Evolutionary conservation across 2,329 filamentous ascomycete species (phyloP).

Genomic region (Alternaria sp.): DNA sequence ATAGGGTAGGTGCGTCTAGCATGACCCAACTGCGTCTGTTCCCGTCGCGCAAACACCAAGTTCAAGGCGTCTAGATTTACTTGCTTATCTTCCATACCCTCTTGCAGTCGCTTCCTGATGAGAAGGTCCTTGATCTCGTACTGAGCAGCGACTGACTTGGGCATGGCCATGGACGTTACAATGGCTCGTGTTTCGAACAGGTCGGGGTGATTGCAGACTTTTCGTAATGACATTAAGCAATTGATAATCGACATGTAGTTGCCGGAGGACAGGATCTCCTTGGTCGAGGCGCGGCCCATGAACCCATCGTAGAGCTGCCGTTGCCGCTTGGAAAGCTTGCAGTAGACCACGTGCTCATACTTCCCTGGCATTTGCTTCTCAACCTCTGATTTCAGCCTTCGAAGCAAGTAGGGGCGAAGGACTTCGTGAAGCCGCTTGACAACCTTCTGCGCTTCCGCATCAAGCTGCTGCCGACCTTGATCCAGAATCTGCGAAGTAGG

Average conservation of each 20-base stretch:
- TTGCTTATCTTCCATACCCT: slow-evolving; percentile 64
- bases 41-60: slow-evolving; percentile 74
- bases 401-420: slow-evolving; percentile 86
- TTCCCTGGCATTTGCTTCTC: slow-evolving; percentile 99
- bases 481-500: slow-evolving; percentile 96
- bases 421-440: slow-evolving; percentile 95
- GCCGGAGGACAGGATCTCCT: slow-evolving; percentile 85
- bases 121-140: slow-evolving; percentile 76
- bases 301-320: slow-evolving; percentile 97
- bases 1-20: slow-evolving; percentile 47
- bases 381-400: slow-evolving; percentile 92
- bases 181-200: slow-evolving; percentile 95
- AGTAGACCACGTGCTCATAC: slow-evolving; percentile 96
- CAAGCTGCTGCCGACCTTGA: slow-evolving; percentile 90
- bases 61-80: slow-evolving; percentile 81
- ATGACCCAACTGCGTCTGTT: slow-evolving; percentile 64
- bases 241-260: slow-evolving; percentile 99
- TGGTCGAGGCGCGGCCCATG: slow-evolving; percentile 86
- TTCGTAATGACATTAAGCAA: slow-evolving; percentile 94
- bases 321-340: slow-evolving; percentile 91
- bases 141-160: slow-evolving; percentile 74
- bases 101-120: slow-evolving; percentile 70
- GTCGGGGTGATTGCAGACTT: slow-evolving; percentile 98
- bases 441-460: slow-evolving; percentile 89
- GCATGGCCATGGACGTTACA: slow-evolving; percentile 95